phyloP scores from a whole-genome alignment of 2,329 filamentous ascomycete species.

The Trichoderma koningiopsis region DNA sequence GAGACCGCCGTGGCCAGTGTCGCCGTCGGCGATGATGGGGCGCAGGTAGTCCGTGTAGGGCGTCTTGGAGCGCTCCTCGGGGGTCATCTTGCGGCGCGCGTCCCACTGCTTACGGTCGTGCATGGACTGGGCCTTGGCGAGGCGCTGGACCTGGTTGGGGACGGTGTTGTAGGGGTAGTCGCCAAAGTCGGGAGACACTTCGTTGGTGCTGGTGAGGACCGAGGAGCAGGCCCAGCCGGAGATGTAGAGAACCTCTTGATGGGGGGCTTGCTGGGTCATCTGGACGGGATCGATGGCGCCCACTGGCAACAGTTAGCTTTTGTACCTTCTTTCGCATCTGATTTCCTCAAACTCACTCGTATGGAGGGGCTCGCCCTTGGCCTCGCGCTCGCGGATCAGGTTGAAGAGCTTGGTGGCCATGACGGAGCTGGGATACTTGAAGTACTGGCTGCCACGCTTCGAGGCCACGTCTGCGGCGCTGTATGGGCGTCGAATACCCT shows the following conservation, averaged over 20 bases:
- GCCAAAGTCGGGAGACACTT: conserved; percentile 96
- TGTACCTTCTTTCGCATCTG: no score
- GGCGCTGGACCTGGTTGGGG: conserved; percentile 92
- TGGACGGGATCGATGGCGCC: conserved; percentile 98
- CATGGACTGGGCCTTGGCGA: conserved; percentile 95
- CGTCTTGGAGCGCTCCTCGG: conserved; percentile 71
- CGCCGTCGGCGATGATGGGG: conserved; percentile 93
- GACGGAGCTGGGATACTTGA: conserved; percentile 86
- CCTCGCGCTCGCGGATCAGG: conserved; percentile 74
- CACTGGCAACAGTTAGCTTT: conserved; percentile 57
- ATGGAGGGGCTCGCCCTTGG: conserved; percentile 84
- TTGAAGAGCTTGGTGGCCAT: conserved; percentile 97
- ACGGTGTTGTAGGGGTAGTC: conserved; percentile 99
- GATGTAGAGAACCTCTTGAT: conserved; percentile 94
- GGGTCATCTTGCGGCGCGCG: conserved; percentile 72
- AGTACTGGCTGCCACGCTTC: conserved; percentile 85
- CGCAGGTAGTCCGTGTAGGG: conserved; percentile 91
- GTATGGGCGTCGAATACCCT: conserved; percentile 90
- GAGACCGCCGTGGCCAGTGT: conserved; percentile 92
- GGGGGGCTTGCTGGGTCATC: conserved; percentile 96
- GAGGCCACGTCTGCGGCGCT: conserved; percentile 87
- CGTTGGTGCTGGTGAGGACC: conserved; percentile 89
- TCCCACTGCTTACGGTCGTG: conserved; percentile 98
- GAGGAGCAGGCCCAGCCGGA: conserved; percentile 98
- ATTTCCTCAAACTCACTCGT: conserved; percentile 64